These are phyloP conservation scores for Coniochaeta ligniaria DNA, from an alignment of 2,329 filamentous ascomycete species.

Conservation along the genomic window DNA sequence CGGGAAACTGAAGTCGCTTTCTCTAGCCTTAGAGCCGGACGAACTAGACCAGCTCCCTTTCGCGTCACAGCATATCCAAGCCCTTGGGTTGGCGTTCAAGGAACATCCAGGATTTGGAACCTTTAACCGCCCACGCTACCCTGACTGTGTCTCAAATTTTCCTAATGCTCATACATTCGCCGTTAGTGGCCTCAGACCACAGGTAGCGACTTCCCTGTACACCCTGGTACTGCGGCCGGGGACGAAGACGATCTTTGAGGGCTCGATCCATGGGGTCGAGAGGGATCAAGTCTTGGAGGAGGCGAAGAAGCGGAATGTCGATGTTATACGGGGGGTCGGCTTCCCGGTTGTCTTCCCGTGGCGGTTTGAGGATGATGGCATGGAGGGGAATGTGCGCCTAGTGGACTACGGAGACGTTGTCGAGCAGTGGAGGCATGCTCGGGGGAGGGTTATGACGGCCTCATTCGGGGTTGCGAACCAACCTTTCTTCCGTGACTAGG, in stretches of 20 bases:
- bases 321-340: background rate
- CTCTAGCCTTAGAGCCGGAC: background rate
- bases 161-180: background rate
- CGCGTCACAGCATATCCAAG: background rate
- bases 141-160: background rate
- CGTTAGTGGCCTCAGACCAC: too few species aligned
- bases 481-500: background rate
- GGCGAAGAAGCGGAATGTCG: background rate
- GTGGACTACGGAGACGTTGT: background rate
- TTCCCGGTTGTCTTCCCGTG: constrained; percentile 10
- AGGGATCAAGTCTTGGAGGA: background rate
- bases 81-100: background rate
- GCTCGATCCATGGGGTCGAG: background rate
- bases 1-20: background rate
- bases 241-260: background rate
- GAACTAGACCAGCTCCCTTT: background rate
- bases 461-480: background rate
- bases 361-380: background rate
- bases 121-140: background rate
- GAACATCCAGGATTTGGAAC: too few species aligned
- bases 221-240: background rate
- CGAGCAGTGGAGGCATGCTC: background rate
- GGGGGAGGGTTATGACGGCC: background rate
- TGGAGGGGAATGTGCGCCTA: background rate
- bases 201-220: background rate